Base-by-base conservation (phyloP, 2,329 filamentous ascomycete species). In the Nemania serpens region DNA sequence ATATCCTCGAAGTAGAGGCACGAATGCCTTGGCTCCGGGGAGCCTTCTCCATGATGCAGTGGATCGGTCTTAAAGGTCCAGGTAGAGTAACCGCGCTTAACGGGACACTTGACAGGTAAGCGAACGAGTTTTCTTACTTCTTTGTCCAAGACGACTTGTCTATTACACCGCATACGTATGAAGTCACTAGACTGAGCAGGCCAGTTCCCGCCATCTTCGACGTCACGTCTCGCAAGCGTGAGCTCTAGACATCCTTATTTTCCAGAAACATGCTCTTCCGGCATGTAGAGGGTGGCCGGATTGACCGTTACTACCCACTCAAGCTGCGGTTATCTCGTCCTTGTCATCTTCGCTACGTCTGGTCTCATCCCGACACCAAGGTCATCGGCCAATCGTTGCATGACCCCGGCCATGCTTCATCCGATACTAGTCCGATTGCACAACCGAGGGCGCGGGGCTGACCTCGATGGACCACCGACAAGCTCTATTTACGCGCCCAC, bases 1-100 rank as follows among this genome's bases (percentile, higher is more conserved):
- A 86, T 74, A 76, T 96, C 64, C 77, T 93, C 68, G 88, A 93
- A 80, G 77, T 97, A 72, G 82, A 89, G 68, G 76, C 80, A 66
- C 90, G 92, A 76, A 96, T 97, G 92, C 94, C 94, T 65, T 98
- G 94, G 94, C 83, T 97, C 58, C 83, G 82, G 72, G 91, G 91
- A 73, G 79, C 85, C 68, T 75, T 95, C 62, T 90, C 90, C 59
- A 84, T 97, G 76, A 75, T 89, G 68, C 91, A 95, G 77, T 88
- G 90, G 81, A 82, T 87, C 68, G 83, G 88, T 70, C 77, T 94
- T 71, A 81, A 82, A 70, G 91, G 93, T 22, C 91, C 91, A 66
- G 91, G 92, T 70, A 84, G 78, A 77, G 76, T 96, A 66, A 92
- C 90, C 73, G 83, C 84, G 70, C 85, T 89, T 29, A 84, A 96